Evolutionary conservation across 805 yeast species (phyloP).

Genomic region (Jamesozyma rosinii): DNA sequence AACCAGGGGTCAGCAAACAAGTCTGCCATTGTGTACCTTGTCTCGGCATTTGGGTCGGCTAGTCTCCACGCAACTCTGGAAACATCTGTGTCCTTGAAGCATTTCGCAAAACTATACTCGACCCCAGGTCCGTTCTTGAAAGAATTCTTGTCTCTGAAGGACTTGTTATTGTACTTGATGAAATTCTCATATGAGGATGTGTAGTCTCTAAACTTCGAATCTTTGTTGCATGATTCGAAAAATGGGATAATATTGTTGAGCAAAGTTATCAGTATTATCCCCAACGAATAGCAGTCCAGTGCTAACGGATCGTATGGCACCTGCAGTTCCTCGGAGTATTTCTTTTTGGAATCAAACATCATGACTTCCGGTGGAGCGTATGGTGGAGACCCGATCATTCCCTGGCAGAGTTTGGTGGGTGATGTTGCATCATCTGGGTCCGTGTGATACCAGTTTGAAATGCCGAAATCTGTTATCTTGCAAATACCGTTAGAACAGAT

Average conservation of each 20-base stretch:
- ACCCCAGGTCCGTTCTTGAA: conserved; percentile 55
- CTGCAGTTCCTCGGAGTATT: conserved; percentile 27
- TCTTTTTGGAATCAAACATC: conserved; percentile 31
- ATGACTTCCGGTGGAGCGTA: conserved; percentile 73
- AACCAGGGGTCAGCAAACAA: conserved; percentile 62
- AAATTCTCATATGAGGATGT: conserved; percentile 38
- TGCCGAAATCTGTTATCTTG: conserved; percentile 71
- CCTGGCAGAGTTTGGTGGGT: conserved; percentile 30
- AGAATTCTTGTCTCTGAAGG: conserved; percentile 37
- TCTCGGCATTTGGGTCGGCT: conserved; percentile 50
- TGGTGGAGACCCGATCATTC: conserved; percentile 72
- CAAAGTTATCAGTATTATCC: conserved; percentile 55
- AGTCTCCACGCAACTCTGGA: conserved; percentile 68
- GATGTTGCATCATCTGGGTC: conserved; percentile 42
- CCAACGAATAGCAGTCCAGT: conserved; percentile 68
- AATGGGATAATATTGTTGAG: conserved; percentile 55
- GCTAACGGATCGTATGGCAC: conserved; percentile 51
- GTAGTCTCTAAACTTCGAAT: conserved; percentile 49
- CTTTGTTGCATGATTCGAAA: conserved; percentile 37
- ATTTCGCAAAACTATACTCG: conserved; percentile 62
- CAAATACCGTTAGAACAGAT: conserved; percentile 51
- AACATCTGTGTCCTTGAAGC: conserved; percentile 47
- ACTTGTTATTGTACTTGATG: conserved; percentile 34
- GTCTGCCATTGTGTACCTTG: conserved; percentile 46
- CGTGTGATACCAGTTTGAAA: conserved; percentile 54